Evolutionary conservation across 2,329 filamentous ascomycete species (phyloP).

Genomic region (Colletotrichum sp.): DNA sequence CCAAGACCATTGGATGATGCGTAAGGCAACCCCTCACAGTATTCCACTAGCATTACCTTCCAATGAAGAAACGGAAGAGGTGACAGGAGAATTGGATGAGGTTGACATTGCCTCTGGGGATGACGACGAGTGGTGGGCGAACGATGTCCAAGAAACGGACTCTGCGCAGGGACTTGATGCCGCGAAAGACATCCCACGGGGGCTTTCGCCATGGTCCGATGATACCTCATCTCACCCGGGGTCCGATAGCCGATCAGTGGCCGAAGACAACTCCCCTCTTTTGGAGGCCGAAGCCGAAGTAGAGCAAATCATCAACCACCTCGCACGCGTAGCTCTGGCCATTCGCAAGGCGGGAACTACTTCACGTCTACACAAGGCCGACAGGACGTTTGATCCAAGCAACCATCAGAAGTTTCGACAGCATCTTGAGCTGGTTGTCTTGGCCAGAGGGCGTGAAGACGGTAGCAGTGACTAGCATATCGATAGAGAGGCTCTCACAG

Average conservation of each 20-base stretch:
- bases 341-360: background rate
- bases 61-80: no score
- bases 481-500: background rate
- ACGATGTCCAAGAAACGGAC: no score
- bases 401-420: background rate
- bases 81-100: no score
- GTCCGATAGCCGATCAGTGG: no score
- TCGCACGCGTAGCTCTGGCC: background rate
- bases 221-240: background rate
- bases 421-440: background rate
- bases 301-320: background rate
- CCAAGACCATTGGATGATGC: no score
- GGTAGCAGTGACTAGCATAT: background rate
- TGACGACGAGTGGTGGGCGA: background rate
- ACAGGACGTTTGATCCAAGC: background rate
- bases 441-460: background rate
- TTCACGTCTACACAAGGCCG: background rate
- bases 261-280: background rate
- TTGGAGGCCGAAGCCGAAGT: background rate
- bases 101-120: no score
- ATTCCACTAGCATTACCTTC: no score
- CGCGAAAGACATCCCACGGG: background rate
- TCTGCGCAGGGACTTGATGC: background rate
- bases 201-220: background rate
- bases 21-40: no score